These are phyloP conservation scores for Mrakiaceae sp. DNA, from an alignment of 1,284 basidiomycete genomes.

Conservation along the genomic window DNA sequence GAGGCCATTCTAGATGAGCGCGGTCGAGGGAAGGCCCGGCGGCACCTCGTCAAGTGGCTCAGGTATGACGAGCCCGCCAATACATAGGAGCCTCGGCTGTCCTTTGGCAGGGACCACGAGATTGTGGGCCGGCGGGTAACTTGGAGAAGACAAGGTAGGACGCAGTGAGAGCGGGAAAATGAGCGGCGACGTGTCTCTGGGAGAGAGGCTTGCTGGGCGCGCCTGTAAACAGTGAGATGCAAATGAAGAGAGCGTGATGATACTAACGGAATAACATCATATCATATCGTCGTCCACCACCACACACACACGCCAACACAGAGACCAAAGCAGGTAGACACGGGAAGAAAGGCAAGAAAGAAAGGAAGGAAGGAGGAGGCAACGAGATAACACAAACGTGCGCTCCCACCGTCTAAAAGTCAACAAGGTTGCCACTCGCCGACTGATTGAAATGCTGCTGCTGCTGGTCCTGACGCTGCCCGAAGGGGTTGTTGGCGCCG, in stretches of 20 bases:
- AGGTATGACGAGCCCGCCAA: too few relatives aligned
- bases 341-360: not conserved
- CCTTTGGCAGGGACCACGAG: too few relatives aligned
- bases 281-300: too few relatives aligned
- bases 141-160: too few relatives aligned
- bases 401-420: conserved; percentile 5
- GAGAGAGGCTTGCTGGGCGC: too few relatives aligned
- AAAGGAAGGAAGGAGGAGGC: not conserved
- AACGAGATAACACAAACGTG: not conserved
- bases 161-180: too few relatives aligned
- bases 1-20: too few relatives aligned
- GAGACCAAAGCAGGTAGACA: not conserved
- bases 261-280: not conserved
- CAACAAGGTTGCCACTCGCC: conserved; percentile 18
- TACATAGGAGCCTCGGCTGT: too few relatives aligned
- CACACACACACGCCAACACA: not conserved
- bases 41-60: too few relatives aligned
- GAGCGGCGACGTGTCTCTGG: too few relatives aligned
- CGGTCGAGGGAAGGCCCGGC: too few relatives aligned
- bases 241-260: not conserved
- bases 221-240: not conserved
- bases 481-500: conserved; percentile 64
- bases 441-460: conserved; percentile 37
- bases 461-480: conserved; percentile 44
- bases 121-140: too few relatives aligned